Evolutionary conservation across 2,329 filamentous ascomycete species (phyloP).

Genomic region (Fusarium ambrosium): DNA sequence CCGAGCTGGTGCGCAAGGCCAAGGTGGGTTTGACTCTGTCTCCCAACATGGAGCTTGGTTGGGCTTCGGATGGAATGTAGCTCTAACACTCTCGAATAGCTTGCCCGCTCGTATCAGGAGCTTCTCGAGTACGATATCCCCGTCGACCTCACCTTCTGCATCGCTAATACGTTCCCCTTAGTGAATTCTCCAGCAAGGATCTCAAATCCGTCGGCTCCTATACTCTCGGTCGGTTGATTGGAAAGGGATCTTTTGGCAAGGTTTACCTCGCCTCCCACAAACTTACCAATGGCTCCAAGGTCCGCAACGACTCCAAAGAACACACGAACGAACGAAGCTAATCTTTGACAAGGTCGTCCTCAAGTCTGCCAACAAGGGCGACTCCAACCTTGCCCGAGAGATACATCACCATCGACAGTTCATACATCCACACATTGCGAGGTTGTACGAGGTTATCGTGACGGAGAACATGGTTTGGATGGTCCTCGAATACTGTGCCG

Average conservation of each 20-base stretch:
- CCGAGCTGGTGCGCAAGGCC: constrained; percentile 73
- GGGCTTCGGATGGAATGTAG: not conserved
- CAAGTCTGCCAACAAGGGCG: constrained; percentile 96
- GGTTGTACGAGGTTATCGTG: constrained; percentile 97
- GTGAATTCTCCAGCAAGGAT: constrained; percentile 94
- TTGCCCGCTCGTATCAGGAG: constrained; percentile 96
- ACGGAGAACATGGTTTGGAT: constrained; percentile 96
- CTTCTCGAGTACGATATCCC: constrained; percentile 82
- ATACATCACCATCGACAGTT: constrained; percentile 99
- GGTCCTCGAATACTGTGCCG: constrained; percentile 95
- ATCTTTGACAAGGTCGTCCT: constrained; percentile 81
- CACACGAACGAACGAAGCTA: constrained; percentile 9
- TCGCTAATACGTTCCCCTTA: constrained; percentile 54
- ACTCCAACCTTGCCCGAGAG: constrained; percentile 94
- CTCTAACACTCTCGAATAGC: constrained; percentile 63
- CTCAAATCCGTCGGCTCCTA: constrained; percentile 96
- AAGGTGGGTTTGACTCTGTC: constrained; percentile 62
- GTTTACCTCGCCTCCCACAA: constrained; percentile 97
- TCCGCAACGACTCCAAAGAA: constrained; percentile 54
- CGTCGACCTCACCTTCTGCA: not conserved
- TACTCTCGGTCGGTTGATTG: constrained; percentile 89
- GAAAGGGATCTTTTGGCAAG: constrained; percentile 98
- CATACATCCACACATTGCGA: constrained; percentile 95
- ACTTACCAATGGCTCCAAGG: constrained; percentile 98
- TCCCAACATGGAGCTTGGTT: not conserved